Conservation (phyloP, 495 filamentous ascomycete genomes). For the Aspergillus saccharolyticus region DNA sequence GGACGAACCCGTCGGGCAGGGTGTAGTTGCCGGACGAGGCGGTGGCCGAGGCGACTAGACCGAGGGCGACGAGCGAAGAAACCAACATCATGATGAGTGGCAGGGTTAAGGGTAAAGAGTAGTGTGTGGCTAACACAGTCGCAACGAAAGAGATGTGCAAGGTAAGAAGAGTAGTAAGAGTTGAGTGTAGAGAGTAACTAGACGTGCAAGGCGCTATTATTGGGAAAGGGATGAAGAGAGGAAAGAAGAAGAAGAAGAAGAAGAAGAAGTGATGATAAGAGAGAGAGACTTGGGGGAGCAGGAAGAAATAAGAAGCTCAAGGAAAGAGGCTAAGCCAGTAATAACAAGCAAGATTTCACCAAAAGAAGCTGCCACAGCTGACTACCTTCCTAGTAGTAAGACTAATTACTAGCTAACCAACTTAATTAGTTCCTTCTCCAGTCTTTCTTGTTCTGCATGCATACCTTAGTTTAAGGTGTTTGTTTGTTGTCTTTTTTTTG, state of each 20-base stretch:
- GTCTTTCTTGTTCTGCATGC: too few relatives aligned
- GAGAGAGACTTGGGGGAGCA: too few relatives aligned
- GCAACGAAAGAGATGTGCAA: neutral
- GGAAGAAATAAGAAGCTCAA: conserved; percentile 10
- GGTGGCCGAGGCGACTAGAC: conserved; percentile 27
- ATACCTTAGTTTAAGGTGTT: too few relatives aligned
- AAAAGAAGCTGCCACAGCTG: neutral
- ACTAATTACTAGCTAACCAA: too few relatives aligned
- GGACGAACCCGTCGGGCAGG: conserved; percentile 37
- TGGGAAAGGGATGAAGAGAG: conserved; percentile 19
- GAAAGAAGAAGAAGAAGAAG: conserved; percentile 17
- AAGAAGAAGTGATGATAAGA: conserved; percentile 13
- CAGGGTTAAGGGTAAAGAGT: conserved; percentile 1
- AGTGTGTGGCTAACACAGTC: neutral
- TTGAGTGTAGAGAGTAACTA: conserved; percentile 5
- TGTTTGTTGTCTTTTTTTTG: too few relatives aligned
- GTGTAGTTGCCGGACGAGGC: conserved; percentile 28
- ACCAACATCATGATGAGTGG: conserved; percentile 24
- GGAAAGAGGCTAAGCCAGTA: conserved; percentile 4
- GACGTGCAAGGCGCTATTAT: neutral
- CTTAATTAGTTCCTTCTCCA: too few relatives aligned
- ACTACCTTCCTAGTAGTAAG: too few relatives aligned
- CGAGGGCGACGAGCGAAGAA: conserved; percentile 23
- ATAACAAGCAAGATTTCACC: conserved; percentile 1
- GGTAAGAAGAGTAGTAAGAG: conserved; percentile 6